Evolutionary conservation across 768 basidiomycete species (phyloP).

Genomic region (Hemileccinum impolitum): DNA sequence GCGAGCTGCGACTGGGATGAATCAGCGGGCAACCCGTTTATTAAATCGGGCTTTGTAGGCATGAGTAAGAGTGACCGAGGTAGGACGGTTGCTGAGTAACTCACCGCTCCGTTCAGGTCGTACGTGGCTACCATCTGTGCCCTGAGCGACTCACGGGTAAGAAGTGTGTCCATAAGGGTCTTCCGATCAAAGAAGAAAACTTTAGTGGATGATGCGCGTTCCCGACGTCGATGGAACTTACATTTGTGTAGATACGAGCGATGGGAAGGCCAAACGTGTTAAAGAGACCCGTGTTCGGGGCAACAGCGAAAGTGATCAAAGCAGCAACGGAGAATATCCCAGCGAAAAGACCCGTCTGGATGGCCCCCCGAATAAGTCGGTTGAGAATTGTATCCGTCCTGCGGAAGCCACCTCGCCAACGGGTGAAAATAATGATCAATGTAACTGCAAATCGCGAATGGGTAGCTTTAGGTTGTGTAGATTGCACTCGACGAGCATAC

Average conservation of each 20-base stretch:
- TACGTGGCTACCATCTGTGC: too few species aligned
- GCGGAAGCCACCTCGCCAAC: conserved; percentile 47
- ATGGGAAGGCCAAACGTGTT: conserved; percentile 38
- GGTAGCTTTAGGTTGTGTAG: too few species aligned
- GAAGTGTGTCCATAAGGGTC: conserved; percentile 6
- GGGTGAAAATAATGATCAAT: conserved; percentile 30
- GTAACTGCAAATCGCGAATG: conserved; percentile 14
- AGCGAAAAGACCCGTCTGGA: conserved; percentile 52
- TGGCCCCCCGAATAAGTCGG: conserved; percentile 50
- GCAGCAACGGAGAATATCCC: conserved; percentile 49
- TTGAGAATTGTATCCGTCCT: conserved; percentile 52
- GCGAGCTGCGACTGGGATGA: too few species aligned
- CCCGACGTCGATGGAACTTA: conserved; percentile 19
- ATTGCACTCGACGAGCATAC: conserved; percentile 20
- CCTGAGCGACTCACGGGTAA: conserved; percentile 7
- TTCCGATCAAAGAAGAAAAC: neutral
- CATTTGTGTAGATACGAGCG: conserved; percentile 46
- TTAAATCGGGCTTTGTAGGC: too few species aligned
- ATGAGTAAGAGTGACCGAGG: too few species aligned
- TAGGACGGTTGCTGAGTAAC: too few species aligned
- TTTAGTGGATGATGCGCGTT: too few species aligned
- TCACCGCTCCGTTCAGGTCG: too few species aligned
- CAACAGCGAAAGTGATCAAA: conserved; percentile 34
- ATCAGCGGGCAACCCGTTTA: too few species aligned
- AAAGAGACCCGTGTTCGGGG: conserved; percentile 32